These are phyloP conservation scores for Haplosporangium sp. DNA, from an alignment of 371 early-diverging fungal genomes.

Conservation along the genomic window DNA sequence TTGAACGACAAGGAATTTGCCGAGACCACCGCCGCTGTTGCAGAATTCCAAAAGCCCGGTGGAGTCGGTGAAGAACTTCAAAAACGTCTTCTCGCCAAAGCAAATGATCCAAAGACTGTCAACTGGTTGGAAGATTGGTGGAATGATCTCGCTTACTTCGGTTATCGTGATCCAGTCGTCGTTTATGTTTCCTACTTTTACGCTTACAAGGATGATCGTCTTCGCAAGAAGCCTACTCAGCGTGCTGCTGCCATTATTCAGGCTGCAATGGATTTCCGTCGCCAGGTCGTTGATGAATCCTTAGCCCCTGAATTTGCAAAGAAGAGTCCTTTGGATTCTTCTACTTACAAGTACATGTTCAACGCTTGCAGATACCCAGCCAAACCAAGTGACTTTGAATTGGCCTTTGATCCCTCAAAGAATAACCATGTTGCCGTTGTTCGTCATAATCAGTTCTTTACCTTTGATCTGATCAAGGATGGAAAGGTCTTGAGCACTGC, in stretches of 20 bases:
- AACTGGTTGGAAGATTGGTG: slow-evolving; percentile 98
- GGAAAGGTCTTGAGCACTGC: slow-evolving; percentile 85
- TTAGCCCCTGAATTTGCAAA: slow-evolving; percentile 90
- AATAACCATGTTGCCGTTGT: slow-evolving; percentile 90
- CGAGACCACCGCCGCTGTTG: slow-evolving; percentile 75
- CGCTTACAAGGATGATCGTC: slow-evolving; percentile 85
- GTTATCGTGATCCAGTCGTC: slow-evolving; percentile 95
- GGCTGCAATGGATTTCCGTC: slow-evolving; percentile 90
- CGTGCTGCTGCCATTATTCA: slow-evolving; percentile 92
- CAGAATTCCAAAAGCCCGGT: slow-evolving; percentile 85
- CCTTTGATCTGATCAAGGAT: slow-evolving; percentile 77
- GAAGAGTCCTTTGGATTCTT: slow-evolving; percentile 86
- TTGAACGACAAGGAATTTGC: slow-evolving; percentile 78
- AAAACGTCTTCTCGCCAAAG: slow-evolving; percentile 79
- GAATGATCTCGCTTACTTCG: slow-evolving; percentile 93
- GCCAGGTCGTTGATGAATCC: slow-evolving; percentile 79
- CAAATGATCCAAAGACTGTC: slow-evolving; percentile 70
- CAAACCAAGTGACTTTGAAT: slow-evolving; percentile 85
- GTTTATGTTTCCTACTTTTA: slow-evolving; percentile 90
- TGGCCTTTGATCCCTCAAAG: slow-evolving; percentile 76
- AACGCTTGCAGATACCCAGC: slow-evolving; percentile 94
- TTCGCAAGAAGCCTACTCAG: slow-evolving; percentile 78
- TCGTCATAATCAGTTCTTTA: slow-evolving; percentile 92
- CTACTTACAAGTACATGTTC: slow-evolving; percentile 96
- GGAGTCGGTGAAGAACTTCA: slow-evolving; percentile 89